Evolutionary conservation across 2,329 filamentous ascomycete genomes (phyloP), one percentile per base, ranked within the genome.

Genomic region (Chaetomiaceae sp.): DNA sequence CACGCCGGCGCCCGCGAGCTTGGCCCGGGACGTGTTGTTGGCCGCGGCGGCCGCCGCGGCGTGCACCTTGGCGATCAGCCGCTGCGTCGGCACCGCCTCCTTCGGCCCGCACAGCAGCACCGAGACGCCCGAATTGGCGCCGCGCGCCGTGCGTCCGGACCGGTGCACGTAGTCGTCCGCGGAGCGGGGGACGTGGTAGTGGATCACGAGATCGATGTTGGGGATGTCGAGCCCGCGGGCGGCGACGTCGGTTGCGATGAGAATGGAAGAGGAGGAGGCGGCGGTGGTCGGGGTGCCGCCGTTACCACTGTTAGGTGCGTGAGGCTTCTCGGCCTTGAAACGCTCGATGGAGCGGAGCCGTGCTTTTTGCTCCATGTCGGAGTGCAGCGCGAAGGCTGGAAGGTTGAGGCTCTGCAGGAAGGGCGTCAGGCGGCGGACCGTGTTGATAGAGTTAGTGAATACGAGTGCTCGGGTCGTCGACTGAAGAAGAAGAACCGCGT

Each of bases 81-180:
- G 78, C 7, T 88, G 78, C 3, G 91, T 91, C 0, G 88, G 86
- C 2, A 82, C 76, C 2, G 95, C 88, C 69, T 98, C 93, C 49
- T 97, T 91, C 0, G 93, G 91, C 0, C 84, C 82, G 61, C 93
- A 97, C 42, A 98, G 81, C 4, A 98, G 72, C 47, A 98, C 82
- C 58, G 88, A 95, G 29, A 86, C 78, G 30, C 93, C 93, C 0
- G 76, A 79, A 11, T 79, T 79, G 17, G 83, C 78, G 3, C 86
- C 91, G 60, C 93, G 87, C 2, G 93, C 93, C 1, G 93, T 97
- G 54, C 93, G 86, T 11, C 93, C 93, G 1, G 93, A 96, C 19
- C 93, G 83, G 63, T 98, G 93, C 12, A 98, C 90, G 62, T 98
- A 98, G 38, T 85, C 85, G 64, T 97, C 91, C 27, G 93, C 93